These are phyloP conservation scores for Exophiala viscosa DNA, from an alignment of 2,329 filamentous ascomycete genomes.

Conservation along the genomic window DNA sequence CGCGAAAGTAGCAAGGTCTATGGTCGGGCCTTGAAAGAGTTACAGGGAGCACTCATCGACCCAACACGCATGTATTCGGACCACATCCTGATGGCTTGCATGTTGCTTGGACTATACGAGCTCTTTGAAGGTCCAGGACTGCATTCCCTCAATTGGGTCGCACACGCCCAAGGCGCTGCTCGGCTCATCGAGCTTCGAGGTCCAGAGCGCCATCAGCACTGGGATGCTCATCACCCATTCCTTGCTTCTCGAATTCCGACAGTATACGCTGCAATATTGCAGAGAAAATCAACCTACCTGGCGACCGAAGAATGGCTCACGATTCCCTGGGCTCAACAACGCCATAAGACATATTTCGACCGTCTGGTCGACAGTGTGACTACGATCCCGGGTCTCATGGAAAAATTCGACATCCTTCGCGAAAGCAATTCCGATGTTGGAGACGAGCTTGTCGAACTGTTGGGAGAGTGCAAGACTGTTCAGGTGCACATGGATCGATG, in stretches of 20 bases:
- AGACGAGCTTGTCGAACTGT: slow-evolving; percentile 4
- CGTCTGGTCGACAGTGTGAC: slow-evolving; percentile 34
- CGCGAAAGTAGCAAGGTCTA: slow-evolving; percentile 35
- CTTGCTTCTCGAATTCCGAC: slow-evolving; percentile 23
- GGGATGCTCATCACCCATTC: slow-evolving; percentile 23
- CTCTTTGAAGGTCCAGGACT: slow-evolving; percentile 23
- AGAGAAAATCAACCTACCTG: slow-evolving; percentile 32
- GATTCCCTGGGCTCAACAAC: slow-evolving; percentile 33
- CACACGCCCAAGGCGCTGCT: slow-evolving; percentile 25
- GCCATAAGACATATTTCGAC: slow-evolving; percentile 34
- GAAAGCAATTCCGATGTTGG: slow-evolving; percentile 8
- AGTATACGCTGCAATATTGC: slow-evolving; percentile 23
- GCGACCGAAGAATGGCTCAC: slow-evolving; percentile 35
- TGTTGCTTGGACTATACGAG: slow-evolving; percentile 37
- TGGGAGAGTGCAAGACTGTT: slow-evolving; percentile 15
- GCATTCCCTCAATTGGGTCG: slow-evolving; percentile 24
- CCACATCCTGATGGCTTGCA: slow-evolving; percentile 37
- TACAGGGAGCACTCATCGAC: slow-evolving; percentile 36
- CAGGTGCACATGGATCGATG: slow-evolving; percentile 17
- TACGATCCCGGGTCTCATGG: slow-evolving; percentile 33
- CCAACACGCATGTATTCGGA: slow-evolving; percentile 33
- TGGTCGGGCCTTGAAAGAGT: slow-evolving; percentile 33
- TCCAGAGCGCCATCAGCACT: slow-evolving; percentile 16
- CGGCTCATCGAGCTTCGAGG: slow-evolving; percentile 25
- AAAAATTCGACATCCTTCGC: slow-evolving; percentile 29